A percentile compares a stretch with the other conserved stretches of the same genome.
Conservation (phyloP, 345 rosid genomes). For the Dipteronia dyeriana region DNA sequence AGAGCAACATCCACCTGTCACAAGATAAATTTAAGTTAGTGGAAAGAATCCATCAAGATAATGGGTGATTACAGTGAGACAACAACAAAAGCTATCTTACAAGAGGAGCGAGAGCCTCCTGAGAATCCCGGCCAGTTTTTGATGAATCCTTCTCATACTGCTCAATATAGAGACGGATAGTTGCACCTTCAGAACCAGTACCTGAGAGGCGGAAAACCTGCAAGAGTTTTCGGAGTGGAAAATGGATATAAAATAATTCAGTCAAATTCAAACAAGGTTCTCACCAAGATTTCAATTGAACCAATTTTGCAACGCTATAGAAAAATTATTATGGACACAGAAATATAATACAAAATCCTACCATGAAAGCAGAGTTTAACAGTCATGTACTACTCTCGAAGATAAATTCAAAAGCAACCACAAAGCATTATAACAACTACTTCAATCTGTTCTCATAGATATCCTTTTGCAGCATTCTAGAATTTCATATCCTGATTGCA, state of each 20-base stretch:
- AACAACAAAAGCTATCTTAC: conserved; percentile 42
- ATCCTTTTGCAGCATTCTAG: neutral
- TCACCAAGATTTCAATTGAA: neutral
- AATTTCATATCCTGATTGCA: neutral
- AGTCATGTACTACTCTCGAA: neutral
- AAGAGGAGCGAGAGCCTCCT: conserved; percentile 88
- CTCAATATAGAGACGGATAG: conserved; percentile 94
- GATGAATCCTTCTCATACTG: conserved; percentile 95
- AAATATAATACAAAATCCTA: neutral
- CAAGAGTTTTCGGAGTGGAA: conserved; percentile 9
- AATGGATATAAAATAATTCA: conserved; percentile 1
- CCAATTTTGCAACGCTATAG: neutral
- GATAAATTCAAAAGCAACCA: neutral
- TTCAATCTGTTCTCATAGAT: neutral
- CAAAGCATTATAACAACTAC: neutral
- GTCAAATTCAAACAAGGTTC: neutral
- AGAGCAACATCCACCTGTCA: conserved; percentile 91
- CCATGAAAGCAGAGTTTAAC: neutral
- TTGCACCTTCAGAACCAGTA: conserved; percentile 99
- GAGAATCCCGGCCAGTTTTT: conserved; percentile 85
- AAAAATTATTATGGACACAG: neutral
- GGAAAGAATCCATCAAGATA: neutral
- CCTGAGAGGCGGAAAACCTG: conserved; percentile 98
- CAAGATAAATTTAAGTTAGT: conserved; percentile 20
- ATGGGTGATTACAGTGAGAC: neutral